These are phyloP conservation scores for Coemansia sp. DNA, from an alignment of 192 early-diverging fungal species.

Conservation along the genomic window DNA sequence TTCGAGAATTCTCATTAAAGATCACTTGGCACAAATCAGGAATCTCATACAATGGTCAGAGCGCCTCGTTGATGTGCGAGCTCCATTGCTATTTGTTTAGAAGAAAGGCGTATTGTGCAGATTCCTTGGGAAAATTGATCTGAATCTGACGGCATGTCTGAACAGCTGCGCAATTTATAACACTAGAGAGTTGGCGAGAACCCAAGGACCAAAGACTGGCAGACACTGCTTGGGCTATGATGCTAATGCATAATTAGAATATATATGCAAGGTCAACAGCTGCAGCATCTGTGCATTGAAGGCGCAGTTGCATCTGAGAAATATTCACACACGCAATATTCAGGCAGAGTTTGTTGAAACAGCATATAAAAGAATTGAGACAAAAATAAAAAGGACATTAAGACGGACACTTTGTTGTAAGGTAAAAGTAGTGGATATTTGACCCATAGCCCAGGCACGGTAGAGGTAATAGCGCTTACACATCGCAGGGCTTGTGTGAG, in stretches of 20 bases:
- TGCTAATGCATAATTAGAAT: no score
- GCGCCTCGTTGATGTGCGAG: not conserved
- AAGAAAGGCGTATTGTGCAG: not conserved
- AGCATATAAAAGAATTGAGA: not conserved
- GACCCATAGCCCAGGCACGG: not conserved
- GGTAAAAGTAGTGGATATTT: not conserved
- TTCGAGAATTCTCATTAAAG: not conserved
- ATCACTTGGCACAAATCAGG: not conserved
- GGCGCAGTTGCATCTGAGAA: no score
- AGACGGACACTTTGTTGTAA: not conserved
- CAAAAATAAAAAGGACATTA: not conserved
- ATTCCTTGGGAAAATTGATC: not conserved
- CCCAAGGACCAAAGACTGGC: no score
- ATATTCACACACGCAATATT: no score
- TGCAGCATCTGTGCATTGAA: no score
- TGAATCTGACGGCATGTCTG: no score
- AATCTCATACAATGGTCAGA: not conserved
- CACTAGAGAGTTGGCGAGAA: no score
- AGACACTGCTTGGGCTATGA: no score
- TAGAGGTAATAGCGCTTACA: not conserved
- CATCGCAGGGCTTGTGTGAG: not conserved
- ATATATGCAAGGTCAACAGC: no score
- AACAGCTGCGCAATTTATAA: no score
- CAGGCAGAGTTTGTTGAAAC: not conserved
- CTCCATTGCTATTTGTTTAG: not conserved